Evolutionary conservation across 164 flowering plant species (phyloP), one percentile per base, ranked within the genome.

Genomic region (Vitis riparia): DNA sequence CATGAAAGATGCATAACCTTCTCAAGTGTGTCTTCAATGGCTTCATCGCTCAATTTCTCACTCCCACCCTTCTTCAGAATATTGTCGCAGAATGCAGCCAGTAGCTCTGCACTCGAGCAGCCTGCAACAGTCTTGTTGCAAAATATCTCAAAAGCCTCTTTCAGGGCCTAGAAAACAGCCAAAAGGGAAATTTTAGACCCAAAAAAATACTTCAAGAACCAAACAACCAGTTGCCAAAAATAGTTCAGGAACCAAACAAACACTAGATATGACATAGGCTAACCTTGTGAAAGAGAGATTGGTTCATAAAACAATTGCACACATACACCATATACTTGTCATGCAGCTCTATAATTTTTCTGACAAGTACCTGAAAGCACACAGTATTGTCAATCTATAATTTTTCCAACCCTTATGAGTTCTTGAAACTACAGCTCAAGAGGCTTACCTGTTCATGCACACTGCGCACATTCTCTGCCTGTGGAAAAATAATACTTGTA

Each of bases 41-140:
- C 97, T 77, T 88, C 94, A 86, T 85, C 90, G 75, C 92, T 86
- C 77, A 89, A 68, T 64, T 89, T 91, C 75, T 91, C 94, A 80
- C 86, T 83, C 30, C 94, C 90, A 66, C 94, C 92, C 73, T 91
- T 91, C 74, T 88, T 91, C 2, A 89, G 86, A 44, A 89, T 87
- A 80, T 89, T 88, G 63, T 91, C 97, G 75, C 97, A 89, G 72
- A 88, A 91, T 16, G 87, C 83, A 55, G 97, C 92, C 58, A 91
- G 72, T 14, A 86, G 75, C 68, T 91, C 97, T 2, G 97, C 93
- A 85, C 87, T 86, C 2, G 97, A 79, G 66, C 82, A 76, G 9
- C 92, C 93, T 66, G 88, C 79, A 68, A 91, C 97, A 67, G 81
- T 82, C 73, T 91, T 91, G 74, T 91, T 76, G 67, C 82, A 79